Evolutionary conservation across 225 moss, liverwort and hornwort species (phyloP).

Genomic region (Polytrichum commune): DNA sequence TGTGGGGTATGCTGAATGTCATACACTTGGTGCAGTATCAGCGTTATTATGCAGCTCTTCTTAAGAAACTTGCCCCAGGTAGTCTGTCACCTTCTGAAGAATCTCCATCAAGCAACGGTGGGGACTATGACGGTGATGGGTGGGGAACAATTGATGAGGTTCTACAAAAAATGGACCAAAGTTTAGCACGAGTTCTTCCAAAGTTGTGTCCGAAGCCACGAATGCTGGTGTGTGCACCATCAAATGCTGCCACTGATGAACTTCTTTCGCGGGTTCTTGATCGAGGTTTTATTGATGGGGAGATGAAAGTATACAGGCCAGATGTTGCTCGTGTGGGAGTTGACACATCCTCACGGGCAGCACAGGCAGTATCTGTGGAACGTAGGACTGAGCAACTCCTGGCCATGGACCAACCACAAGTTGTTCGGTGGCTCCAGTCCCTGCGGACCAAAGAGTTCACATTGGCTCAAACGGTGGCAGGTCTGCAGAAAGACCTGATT

Average conservation of each 20-base stretch:
- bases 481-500: constrained; percentile 83
- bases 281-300: constrained; percentile 97
- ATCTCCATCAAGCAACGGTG: constrained; percentile 43
- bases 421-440: constrained; percentile 80
- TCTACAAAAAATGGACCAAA: constrained; percentile 91
- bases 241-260: constrained; percentile 98
- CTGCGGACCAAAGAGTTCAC: constrained; percentile 64
- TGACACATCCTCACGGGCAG: constrained; percentile 80
- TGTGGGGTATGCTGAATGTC: constrained; percentile 99
- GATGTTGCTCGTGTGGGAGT: constrained; percentile 98
- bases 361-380: constrained; percentile 96
- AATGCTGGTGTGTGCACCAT: constrained; percentile 98
- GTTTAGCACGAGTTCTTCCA: constrained; percentile 86
- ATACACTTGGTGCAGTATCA: constrained; percentile 98
- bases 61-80: constrained; percentile 95
- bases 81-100: constrained; percentile 76
- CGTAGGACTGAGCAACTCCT: constrained; percentile 84
- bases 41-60: constrained; percentile 94
- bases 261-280: constrained; percentile 94
- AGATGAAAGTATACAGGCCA: constrained; percentile 94
- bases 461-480: constrained; percentile 65
- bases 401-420: constrained; percentile 70
- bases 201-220: constrained; percentile 98
- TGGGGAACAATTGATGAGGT: constrained; percentile 95
- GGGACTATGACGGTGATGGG: constrained; percentile 64